Evolutionary conservation across 768 basidiomycete species (phyloP), one percentile per base, ranked within the genome.

Genomic region (Collybia mongolica): DNA sequence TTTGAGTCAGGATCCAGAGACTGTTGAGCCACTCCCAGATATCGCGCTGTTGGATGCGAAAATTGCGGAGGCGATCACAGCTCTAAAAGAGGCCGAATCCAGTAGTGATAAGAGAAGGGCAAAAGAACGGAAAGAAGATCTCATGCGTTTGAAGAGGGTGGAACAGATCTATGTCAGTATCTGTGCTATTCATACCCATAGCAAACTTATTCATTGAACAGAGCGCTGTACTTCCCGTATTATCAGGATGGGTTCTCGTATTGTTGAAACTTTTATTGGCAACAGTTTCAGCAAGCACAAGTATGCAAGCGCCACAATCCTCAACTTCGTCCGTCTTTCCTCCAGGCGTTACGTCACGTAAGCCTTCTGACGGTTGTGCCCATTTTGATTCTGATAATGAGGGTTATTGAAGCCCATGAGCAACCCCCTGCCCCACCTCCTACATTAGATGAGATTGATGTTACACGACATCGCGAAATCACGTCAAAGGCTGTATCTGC

Each of bases 401-500:
- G 36, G 15, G 46, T 35, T 46, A 26, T 39, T 54, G 39, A 58
- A 80, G 85, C 83, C 4, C 77, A 81, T 52, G 86, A 88, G 44
- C 84, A 82, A 51, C 77, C 79, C 3, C 76, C 81, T 9, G 70
- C 75, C 1, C 81, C 82, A 1, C 87, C 90, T 2, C 88, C 84
- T 3, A 89, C 87, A 0, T 70, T 93, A 11, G 94, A 98, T 52
- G 96, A 99, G 58, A 83, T 91, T 43, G 97, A 99, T 63, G 88
- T 95, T 24, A 87, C 84, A 20, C 83, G 97, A 9, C 96, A 98
- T 69, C 90, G 96, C 35, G 97, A 99, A 68, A 95, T 99, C 58
- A 97, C 92, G 0, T 93, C 92, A 9, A 99, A 99, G 66, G 94
- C 94, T 0, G 92, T 97, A 3, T 98, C 97, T 12, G 96, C 94